These are phyloP conservation scores for Trypanosoma cruzi DNA, from an alignment of 208 protist genomes.

Conservation along the genomic window DNA sequence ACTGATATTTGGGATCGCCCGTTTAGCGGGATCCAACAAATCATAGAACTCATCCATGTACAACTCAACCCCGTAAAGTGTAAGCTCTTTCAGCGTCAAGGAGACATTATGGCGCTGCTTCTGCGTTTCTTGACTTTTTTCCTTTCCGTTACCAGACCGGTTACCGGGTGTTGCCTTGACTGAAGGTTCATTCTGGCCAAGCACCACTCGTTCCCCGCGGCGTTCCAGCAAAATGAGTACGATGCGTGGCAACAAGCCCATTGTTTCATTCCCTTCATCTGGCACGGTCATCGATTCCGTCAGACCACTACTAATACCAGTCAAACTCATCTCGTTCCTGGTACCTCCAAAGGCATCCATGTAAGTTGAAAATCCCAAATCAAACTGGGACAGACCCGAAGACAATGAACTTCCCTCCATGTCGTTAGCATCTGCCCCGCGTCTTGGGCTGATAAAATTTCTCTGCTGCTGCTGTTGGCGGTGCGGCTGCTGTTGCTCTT, in stretches of 20 bases:
- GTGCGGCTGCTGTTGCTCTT: constrained; percentile 1
- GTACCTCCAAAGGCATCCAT: not conserved
- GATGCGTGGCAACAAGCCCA: constrained; percentile 84
- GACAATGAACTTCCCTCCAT: constrained; percentile 3
- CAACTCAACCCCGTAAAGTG: constrained; percentile 86
- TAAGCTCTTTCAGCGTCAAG: constrained; percentile 67
- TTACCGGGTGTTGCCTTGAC: not conserved
- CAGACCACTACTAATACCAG: constrained; percentile 9
- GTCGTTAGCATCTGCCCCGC: not conserved
- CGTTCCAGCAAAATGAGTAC: constrained; percentile 81
- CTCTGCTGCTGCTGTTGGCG: constrained; percentile 1
- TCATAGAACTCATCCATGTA: constrained; percentile 88
- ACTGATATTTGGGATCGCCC: constrained; percentile 50
- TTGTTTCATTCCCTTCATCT: constrained; percentile 19
- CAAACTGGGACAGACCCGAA: constrained; percentile 4
- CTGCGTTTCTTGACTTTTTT: constrained; percentile 10
- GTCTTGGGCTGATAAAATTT: not conserved
- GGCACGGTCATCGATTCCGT: not conserved
- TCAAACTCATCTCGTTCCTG: constrained; percentile 8
- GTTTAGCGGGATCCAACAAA: constrained; percentile 79
- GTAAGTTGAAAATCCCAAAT: constrained; percentile 9
- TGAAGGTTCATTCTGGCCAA: constrained; percentile 29
- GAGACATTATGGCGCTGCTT: constrained; percentile 10
- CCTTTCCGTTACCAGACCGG: not conserved
- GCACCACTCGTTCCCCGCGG: constrained; percentile 44